A percentile compares a stretch with the other conserved stretches of the same genome.
Evolutionary conservation across 495 filamentous ascomycete species (phyloP).

Genomic region (Penicillium steckii): DNA sequence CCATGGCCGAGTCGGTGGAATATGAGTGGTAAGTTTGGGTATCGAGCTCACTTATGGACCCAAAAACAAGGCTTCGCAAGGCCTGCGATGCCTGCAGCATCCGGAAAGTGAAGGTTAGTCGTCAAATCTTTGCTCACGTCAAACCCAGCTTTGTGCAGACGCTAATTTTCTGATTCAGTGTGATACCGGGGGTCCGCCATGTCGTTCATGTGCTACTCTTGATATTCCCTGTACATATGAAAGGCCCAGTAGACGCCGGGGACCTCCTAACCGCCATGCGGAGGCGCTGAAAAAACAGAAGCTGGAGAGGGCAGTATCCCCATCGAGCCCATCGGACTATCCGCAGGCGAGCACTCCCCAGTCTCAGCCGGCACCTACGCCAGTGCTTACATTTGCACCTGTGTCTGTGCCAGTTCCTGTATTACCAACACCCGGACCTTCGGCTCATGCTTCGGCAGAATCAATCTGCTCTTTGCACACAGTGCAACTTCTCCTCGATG

Average conservation of each 20-base stretch:
- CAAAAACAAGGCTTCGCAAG: constrained; percentile 60
- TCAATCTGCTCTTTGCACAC: constrained; percentile 69
- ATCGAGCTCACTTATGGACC: constrained; percentile 35
- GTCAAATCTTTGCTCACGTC: constrained; percentile 10
- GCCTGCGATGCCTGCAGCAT: constrained; percentile 85
- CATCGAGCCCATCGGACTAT: constrained; percentile 26
- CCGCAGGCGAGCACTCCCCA: constrained; percentile 23
- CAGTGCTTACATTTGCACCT: constrained; percentile 22
- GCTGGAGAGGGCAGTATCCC: constrained; percentile 41
- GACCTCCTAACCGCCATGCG: constrained; percentile 82
- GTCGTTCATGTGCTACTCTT: constrained; percentile 73
- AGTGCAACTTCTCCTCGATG: constrained; percentile 69
- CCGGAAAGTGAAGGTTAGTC: constrained; percentile 78
- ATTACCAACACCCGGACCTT: neutral
- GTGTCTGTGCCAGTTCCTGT: neutral
- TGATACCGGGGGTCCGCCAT: constrained; percentile 76
- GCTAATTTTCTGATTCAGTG: constrained; percentile 52
- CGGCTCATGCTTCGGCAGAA: constrained; percentile 54
- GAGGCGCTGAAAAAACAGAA: constrained; percentile 74
- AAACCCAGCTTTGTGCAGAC: constrained; percentile 1
- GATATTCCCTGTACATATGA: constrained; percentile 83
- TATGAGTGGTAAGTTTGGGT: constrained; percentile 24
- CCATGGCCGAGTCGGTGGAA: constrained; percentile 20
- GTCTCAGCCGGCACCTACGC: constrained; percentile 10
- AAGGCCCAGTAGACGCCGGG: constrained; percentile 73